phyloP scores from a whole-genome alignment of 2,329 filamentous ascomycete species.

The Chaetomium olivaceum region DNA sequence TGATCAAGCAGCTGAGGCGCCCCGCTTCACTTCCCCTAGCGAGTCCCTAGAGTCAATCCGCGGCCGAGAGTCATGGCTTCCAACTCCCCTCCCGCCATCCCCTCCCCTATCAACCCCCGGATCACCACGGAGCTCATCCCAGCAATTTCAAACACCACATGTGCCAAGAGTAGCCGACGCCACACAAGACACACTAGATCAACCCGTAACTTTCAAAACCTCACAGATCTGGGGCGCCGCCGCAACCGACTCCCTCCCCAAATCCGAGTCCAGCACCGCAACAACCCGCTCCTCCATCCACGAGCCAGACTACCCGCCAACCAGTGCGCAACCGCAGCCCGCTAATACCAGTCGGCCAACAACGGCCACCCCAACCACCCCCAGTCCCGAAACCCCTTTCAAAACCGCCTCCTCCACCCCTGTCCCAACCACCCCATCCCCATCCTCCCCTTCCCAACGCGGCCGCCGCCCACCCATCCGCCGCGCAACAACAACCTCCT shows the following conservation, averaged over 20 bases:
- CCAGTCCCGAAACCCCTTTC: neutral
- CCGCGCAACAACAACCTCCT: conserved; percentile 56
- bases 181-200: conserved; percentile 39
- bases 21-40: conserved; percentile 44
- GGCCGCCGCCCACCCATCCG: conserved; percentile 47
- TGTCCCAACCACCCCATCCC: neutral
- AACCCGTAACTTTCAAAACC: conserved; percentile 39
- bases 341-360: neutral
- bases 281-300: conserved; percentile 32
- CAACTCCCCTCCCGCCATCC: conserved; percentile 48
- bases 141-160: conserved; percentile 44
- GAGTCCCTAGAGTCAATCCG: conserved; percentile 56
- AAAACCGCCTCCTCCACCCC: conserved; percentile 1
- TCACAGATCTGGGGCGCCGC: conserved; percentile 36
- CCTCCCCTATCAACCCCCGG: conserved; percentile 45
- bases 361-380: neutral
- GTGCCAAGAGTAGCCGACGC: conserved; percentile 37
- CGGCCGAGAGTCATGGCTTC: conserved; percentile 55
- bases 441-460: conserved; percentile 35
- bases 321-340: conserved; percentile 6
- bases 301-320: conserved; percentile 12
- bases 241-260: conserved; percentile 31
- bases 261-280: conserved; percentile 31
- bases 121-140: conserved; percentile 43
- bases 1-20: conserved; percentile 35